Percentiles rank a stretch among this genome's conserved stretches.
phyloP scores from a whole-genome alignment of 2,329 filamentous ascomycete genomes.

The Aspergillus intermedius region DNA sequence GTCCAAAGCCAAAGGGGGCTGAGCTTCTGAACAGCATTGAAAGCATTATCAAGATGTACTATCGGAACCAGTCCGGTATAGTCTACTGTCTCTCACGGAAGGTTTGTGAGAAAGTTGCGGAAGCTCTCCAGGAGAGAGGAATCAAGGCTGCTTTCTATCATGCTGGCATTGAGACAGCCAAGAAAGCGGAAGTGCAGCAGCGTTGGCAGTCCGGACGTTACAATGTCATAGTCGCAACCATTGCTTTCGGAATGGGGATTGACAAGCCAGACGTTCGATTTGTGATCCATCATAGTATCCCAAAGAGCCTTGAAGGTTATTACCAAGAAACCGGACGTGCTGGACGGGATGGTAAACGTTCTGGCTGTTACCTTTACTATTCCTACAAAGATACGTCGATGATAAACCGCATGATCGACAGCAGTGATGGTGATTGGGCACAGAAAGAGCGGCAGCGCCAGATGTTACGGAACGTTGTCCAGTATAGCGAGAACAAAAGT shows the following conservation, averaged over 20 bases:
- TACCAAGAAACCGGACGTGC: conserved; percentile 97
- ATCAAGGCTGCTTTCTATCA: conserved; percentile 83
- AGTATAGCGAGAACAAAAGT: conserved; percentile 81
- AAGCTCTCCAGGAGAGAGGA: conserved; percentile 54
- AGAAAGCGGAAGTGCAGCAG: conserved; percentile 66
- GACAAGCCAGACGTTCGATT: conserved; percentile 96
- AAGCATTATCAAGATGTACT: conserved; percentile 60
- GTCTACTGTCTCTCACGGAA: conserved; percentile 87
- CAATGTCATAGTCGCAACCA: conserved; percentile 93
- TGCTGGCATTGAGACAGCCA: conserved; percentile 62
- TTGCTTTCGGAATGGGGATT: conserved; percentile 99
- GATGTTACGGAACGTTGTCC: conserved; percentile 78
- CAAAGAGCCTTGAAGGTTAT: conserved; percentile 94
- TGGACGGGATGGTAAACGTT: conserved; percentile 79
- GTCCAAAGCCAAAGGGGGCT: conserved; percentile 59
- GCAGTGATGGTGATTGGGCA: conserved; percentile 66
- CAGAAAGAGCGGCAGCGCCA: conserved; percentile 78
- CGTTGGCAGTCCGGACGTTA: conserved; percentile 73
- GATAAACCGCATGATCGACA: conserved; percentile 72
- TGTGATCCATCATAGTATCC: conserved; percentile 86
- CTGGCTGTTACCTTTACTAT: conserved; percentile 87
- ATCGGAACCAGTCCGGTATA: conserved; percentile 72
- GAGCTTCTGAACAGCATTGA: conserved; percentile 49
- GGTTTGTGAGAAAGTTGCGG: conserved; percentile 72
- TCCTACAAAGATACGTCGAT: conserved; percentile 68